Percentiles rank a stretch among this genome's conserved stretches.
Conservation (phyloP, 805 yeast species). For the Vanderwaltozyma verrucispora region DNA sequence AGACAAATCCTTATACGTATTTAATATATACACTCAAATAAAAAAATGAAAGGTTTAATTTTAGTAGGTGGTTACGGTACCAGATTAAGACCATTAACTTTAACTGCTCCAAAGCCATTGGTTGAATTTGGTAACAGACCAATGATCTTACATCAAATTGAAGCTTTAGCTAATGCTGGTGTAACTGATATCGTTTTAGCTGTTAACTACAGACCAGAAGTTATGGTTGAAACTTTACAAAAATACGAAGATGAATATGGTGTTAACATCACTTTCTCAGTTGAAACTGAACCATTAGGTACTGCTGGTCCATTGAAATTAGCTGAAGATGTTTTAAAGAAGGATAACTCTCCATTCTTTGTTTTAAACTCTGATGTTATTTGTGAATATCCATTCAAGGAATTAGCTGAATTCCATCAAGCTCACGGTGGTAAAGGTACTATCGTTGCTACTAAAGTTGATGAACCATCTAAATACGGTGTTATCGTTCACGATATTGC, state of each 20-base stretch:
- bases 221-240: conserved; percentile 91
- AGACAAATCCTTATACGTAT: neutral
- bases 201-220: conserved; percentile 98
- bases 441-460: conserved; percentile 98
- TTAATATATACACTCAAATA: neutral
- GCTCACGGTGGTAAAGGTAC: conserved; percentile 97
- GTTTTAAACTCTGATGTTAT: conserved; percentile 97
- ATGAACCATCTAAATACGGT: conserved; percentile 99
- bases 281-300: conserved; percentile 98
- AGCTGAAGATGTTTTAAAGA: conserved; percentile 86
- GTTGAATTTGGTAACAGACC: conserved; percentile 99
- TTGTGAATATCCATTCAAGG: conserved; percentile 96
- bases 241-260: conserved; percentile 93
- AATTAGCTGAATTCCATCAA: conserved; percentile 85
- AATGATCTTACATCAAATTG: conserved; percentile 97
- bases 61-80: conserved; percentile 99
- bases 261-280: conserved; percentile 90
- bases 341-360: conserved; percentile 94
- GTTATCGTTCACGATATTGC: conserved; percentile 97
- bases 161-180: conserved; percentile 96
- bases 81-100: conserved; percentile 96
- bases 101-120: conserved; percentile 91
- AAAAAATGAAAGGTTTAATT: conserved; percentile 87
- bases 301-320: conserved; percentile 99
- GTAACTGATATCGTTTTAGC: conserved; percentile 98